Conservation (phyloP, 208 protist genomes). For the Trypanosoma melophagium region DNA sequence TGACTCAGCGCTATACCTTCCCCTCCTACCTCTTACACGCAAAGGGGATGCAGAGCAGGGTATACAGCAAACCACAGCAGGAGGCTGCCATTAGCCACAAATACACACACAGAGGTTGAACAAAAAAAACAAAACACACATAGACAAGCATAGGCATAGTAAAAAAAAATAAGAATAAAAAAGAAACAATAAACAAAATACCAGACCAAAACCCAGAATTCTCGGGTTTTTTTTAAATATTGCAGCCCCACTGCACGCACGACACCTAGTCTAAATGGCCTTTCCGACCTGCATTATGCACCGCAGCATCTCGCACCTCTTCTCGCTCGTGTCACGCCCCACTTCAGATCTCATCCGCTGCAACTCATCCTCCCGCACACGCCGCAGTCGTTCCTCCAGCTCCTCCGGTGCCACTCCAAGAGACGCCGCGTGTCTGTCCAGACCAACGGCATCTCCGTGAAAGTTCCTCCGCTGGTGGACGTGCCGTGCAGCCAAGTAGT, state of each 20-base stretch:
- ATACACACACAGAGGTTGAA: neutral
- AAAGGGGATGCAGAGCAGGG: too few relatives aligned
- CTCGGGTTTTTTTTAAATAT: neutral
- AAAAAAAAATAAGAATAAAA: constrained; percentile 5
- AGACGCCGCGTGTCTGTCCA: too few relatives aligned
- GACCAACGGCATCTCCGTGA: too few relatives aligned
- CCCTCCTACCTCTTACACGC: too few relatives aligned
- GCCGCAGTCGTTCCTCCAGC: neutral
- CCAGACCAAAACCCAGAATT: neutral
- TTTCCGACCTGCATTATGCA: constrained; percentile 9
- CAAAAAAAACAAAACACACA: neutral
- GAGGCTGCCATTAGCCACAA: too few relatives aligned
- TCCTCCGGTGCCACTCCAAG: too few relatives aligned
- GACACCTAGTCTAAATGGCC: neutral
- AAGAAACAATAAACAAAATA: constrained; percentile 12
- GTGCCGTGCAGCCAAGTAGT: too few relatives aligned
- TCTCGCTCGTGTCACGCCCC: neutral
- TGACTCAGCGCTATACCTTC: too few relatives aligned
- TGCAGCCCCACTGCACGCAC: too few relatives aligned
- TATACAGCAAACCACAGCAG: too few relatives aligned
- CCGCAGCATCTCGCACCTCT: neutral
- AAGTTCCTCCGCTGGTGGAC: too few relatives aligned
- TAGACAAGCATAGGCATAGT: neutral
- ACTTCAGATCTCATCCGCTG: neutral
- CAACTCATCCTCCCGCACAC: constrained; percentile 4